A percentile compares a stretch with the other conserved stretches of the same genome.
These are phyloP conservation scores for Diaporthe nobilis DNA, from an alignment of 2,329 filamentous ascomycete genomes.

Conservation along the genomic window DNA sequence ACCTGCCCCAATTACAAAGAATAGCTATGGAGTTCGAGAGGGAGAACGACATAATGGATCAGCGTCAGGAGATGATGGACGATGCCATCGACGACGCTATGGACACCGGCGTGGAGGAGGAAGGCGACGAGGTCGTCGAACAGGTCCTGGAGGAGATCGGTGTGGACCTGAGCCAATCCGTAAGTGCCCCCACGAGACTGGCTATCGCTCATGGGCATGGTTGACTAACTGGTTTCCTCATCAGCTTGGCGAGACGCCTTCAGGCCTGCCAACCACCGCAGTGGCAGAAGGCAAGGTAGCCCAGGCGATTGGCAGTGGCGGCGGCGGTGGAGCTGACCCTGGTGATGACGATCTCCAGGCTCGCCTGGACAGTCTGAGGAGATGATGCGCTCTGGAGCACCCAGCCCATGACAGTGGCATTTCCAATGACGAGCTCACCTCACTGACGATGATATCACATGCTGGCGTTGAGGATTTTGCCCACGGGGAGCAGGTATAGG, in stretches of 20 bases:
- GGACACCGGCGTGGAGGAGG: conserved; percentile 90
- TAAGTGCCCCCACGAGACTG: conserved; percentile 63
- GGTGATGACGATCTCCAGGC: conserved; percentile 96
- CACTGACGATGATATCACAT: not conserved
- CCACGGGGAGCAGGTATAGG: not conserved
- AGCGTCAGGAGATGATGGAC: conserved; percentile 99
- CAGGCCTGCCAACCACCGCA: conserved; percentile 81
- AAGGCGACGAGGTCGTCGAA: conserved; percentile 96
- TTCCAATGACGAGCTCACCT: not conserved
- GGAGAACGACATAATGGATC: conserved; percentile 99
- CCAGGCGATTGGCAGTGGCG: conserved; percentile 82
- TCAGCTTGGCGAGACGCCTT: conserved; percentile 92
- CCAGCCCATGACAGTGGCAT: not conserved
- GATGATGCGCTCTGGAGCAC: conserved; percentile 52
- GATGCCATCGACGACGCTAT: conserved; percentile 98
- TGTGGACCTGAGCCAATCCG: conserved; percentile 89
- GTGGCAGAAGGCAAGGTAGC: conserved; percentile 85
- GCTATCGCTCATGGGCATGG: not conserved
- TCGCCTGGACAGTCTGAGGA: conserved; percentile 87
- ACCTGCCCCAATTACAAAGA: conserved; percentile 91
- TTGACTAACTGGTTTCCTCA: conserved; percentile 47
- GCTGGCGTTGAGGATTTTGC: conserved; percentile 12
- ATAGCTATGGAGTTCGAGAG: conserved; percentile 99
- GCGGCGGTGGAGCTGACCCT: conserved; percentile 70
- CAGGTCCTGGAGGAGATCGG: conserved; percentile 98